A percentile compares a stretch with the other conserved stretches of the same genome.
phyloP scores from a whole-genome alignment of 192 early-diverging fungal genomes.

The Globomyces pollinis-pini region DNA sequence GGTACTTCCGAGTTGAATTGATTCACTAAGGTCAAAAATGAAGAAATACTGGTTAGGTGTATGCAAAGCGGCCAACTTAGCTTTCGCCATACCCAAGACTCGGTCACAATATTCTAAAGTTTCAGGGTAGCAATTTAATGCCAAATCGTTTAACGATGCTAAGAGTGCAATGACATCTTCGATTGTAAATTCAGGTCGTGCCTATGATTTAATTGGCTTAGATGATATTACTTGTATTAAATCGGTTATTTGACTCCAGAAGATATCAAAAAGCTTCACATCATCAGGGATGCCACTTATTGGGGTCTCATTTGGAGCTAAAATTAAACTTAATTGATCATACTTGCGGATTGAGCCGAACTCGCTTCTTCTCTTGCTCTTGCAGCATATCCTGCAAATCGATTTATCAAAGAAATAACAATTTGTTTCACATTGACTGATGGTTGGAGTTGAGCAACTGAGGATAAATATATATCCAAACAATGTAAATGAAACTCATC shows the following conservation, averaged over 20 bases:
- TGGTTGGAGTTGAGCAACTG: constrained; percentile 82
- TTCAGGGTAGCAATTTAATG: constrained; percentile 88
- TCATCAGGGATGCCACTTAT: constrained; percentile 74
- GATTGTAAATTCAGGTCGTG: constrained; percentile 83
- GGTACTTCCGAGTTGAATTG: constrained; percentile 53
- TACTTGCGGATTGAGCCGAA: constrained; percentile 14
- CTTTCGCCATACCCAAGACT: constrained; percentile 85
- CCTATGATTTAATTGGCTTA: constrained; percentile 47
- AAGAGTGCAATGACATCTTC: constrained; percentile 88
- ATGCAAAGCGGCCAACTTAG: constrained; percentile 46
- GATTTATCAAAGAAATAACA: constrained; percentile 90
- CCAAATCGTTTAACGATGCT: constrained; percentile 79
- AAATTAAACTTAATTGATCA: not conserved
- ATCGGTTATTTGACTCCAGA: constrained; percentile 92
- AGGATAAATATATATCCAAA: constrained; percentile 79
- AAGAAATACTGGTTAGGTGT: constrained; percentile 38
- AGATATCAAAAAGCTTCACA: constrained; percentile 88
- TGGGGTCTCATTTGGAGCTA: constrained; percentile 22
- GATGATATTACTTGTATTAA: constrained; percentile 70
- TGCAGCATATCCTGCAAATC: constrained; percentile 85
- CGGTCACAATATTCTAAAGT: constrained; percentile 80
- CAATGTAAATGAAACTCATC: constrained; percentile 95
- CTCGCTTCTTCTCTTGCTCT: constrained; percentile 44
- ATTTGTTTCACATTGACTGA: constrained; percentile 96
- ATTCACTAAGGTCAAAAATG: constrained; percentile 1